Evolutionary conservation across 208 protist genomes (phyloP), one percentile per base, ranked within the genome.

Genomic region (Lotmaria passim): DNA sequence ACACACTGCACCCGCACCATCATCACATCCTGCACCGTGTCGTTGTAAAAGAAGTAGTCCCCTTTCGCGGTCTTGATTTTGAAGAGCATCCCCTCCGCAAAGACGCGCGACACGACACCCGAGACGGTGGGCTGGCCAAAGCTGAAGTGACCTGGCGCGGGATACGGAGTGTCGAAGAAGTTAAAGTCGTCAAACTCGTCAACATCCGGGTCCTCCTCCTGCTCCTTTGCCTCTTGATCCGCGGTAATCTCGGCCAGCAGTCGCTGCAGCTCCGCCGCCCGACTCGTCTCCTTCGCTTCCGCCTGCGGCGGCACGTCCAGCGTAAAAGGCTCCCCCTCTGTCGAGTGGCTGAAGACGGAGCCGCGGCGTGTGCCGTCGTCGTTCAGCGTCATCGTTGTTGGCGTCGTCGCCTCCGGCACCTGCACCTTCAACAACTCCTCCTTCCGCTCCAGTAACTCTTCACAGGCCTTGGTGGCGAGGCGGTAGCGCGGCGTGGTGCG

Each of bases 1-100:
- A 79, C 34, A 57, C 57, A 64, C 46, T 67, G 63, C 52, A 85
- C 65, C 15, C 73, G 67, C 63, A 93, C 82, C 57, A 83, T 69
- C 79, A 93, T 87, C 34, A 90, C 75, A 33, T 83, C 81, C 14
- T 75, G 71, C 17, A 75, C 72, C 14, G 87, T 93, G 75, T 93
- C 87, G 71, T 93, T 93, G 68, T 85, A 93, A 63, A 93, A 85
- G 69, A 80, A 62, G 73, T 85, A 93, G 53, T 69, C 66, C 1
- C 69, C 75, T 7, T 52, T 64, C 12, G 38, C 34, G n/a, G 69
- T 75, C 39, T 79, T 69, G 44, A 92, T 83, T 36, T 75, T 72
- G 59, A 75, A 87, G 31, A 92, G 58, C 81, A 86, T 73, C 19
- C 83, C 82, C 47, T 82, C 73, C 1, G 47, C 23, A 30, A 87